Percentiles rank a stretch among this genome's conserved stretches.
phyloP scores from a whole-genome alignment of 805 yeast genomes.

The Saccharomycopsis olivae region DNA sequence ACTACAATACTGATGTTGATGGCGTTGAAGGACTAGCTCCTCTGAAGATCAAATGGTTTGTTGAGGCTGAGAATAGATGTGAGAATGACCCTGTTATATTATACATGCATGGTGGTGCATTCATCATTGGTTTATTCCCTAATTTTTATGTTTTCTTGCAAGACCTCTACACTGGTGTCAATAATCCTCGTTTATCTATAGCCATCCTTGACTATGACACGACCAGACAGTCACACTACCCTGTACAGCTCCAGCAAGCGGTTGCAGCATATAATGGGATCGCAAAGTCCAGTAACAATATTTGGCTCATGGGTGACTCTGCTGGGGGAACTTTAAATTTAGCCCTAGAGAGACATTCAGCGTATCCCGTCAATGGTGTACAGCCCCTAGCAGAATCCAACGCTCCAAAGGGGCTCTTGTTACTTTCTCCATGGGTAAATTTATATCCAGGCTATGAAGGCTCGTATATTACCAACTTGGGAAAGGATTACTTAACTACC shows the following conservation, averaged over 20 bases:
- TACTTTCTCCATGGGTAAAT: constrained; percentile 8
- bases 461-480: neutral
- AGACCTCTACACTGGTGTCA: neutral
- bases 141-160: neutral
- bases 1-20: too few species aligned
- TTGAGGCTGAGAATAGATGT: constrained; percentile 3
- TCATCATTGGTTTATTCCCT: neutral
- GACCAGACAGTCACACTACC: constrained; percentile 20
- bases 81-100: constrained; percentile 5
- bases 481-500: neutral
- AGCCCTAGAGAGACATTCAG: neutral
- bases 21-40: too few species aligned
- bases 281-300: constrained; percentile 13
- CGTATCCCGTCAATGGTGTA: constrained; percentile 1
- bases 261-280: constrained; percentile 17
- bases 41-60: too few species aligned
- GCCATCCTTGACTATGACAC: constrained; percentile 22
- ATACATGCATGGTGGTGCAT: constrained; percentile 7
- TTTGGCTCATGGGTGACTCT: constrained; percentile 23
- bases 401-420: neutral
- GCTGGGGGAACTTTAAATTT: constrained; percentile 19
- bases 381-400: neutral
- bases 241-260: constrained; percentile 21
- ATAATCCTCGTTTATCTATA: constrained; percentile 17
- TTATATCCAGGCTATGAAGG: neutral